A percentile compares a stretch with the other conserved stretches of the same genome.
Conservation (phyloP, 208 protist genomes). For the Willaertia magna region DNA sequence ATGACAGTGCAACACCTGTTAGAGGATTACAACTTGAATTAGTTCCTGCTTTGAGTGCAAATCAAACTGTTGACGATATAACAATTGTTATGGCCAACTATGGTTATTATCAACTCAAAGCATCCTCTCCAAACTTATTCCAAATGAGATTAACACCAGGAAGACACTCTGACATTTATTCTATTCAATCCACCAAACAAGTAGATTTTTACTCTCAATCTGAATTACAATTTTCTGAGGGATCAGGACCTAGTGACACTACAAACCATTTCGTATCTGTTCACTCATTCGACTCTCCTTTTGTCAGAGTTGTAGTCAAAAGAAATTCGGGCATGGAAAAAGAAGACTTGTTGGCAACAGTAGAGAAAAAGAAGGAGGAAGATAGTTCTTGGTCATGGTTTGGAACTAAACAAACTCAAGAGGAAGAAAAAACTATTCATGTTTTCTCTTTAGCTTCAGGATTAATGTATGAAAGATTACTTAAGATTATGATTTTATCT, state of each 20-base stretch:
- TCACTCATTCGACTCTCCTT: background rate
- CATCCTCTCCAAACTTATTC: constrained; percentile 63
- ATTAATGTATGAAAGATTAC: constrained; percentile 95
- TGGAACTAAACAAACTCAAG: constrained; percentile 13
- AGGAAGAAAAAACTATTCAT: constrained; percentile 72
- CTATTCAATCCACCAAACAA: background rate
- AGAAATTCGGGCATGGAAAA: background rate
- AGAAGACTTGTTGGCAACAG: background rate
- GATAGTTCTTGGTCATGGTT: constrained; percentile 20
- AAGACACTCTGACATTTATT: constrained; percentile 21
- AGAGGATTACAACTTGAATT: constrained; percentile 63
- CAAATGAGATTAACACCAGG: constrained; percentile 51
- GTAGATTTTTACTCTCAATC: background rate
- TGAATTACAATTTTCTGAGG: background rate
- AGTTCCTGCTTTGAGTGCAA: background rate
- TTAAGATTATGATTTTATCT: constrained; percentile 95
- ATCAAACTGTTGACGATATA: constrained; percentile 33
- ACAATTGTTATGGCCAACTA: constrained; percentile 89
- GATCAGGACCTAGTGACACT: background rate
- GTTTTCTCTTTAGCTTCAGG: constrained; percentile 95
- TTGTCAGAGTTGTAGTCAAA: background rate
- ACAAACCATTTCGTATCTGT: background rate
- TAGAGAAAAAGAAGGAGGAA: background rate
- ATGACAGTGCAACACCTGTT: constrained; percentile 26
- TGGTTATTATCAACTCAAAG: constrained; percentile 92